Percentiles rank a stretch among this genome's conserved stretches.
These are phyloP conservation scores for Kandelia obovata DNA, from an alignment of 345 rosid genomes.

Conservation along the genomic window DNA sequence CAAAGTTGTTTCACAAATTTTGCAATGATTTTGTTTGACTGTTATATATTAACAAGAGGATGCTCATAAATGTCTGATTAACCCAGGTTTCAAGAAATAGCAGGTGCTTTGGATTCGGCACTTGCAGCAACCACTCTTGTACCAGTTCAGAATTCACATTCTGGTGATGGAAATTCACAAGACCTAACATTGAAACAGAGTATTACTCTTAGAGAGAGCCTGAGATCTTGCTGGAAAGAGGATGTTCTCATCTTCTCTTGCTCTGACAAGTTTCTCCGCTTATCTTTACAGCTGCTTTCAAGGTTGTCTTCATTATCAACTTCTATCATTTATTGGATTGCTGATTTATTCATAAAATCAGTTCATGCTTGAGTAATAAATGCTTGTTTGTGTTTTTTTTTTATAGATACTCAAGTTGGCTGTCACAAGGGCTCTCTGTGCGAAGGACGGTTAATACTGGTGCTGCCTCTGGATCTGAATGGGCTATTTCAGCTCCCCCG, in stretches of 20 bases:
- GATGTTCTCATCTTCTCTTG: slow-evolving; percentile 84
- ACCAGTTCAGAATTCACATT: slow-evolving; percentile 49
- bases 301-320: slow-evolving; percentile 47
- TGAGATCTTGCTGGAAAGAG: slow-evolving; percentile 90
- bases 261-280: slow-evolving; percentile 96
- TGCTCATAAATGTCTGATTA: slow-evolving; percentile 16
- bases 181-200: slow-evolving; percentile 73
- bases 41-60: background rate
- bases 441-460: slow-evolving; percentile 48
- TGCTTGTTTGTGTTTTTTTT: slow-evolving; percentile 11
- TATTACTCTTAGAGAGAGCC: slow-evolving; percentile 67
- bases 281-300: slow-evolving; percentile 87
- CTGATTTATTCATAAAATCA: background rate
- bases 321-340: background rate
- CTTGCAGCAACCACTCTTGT: slow-evolving; percentile 60
- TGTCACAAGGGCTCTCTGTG: slow-evolving; percentile 74
- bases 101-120: slow-evolving; percentile 83
- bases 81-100: slow-evolving; percentile 95
- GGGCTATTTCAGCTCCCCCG: slow-evolving; percentile 76
- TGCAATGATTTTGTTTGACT: background rate
- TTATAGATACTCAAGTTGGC: slow-evolving; percentile 76
- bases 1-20: background rate
- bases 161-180: slow-evolving; percentile 36
- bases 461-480: slow-evolving; percentile 70
- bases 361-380: background rate